These are phyloP conservation scores for Digitaria exilis DNA, from an alignment of 202 grass and related monocot species.

Conservation along the genomic window DNA sequence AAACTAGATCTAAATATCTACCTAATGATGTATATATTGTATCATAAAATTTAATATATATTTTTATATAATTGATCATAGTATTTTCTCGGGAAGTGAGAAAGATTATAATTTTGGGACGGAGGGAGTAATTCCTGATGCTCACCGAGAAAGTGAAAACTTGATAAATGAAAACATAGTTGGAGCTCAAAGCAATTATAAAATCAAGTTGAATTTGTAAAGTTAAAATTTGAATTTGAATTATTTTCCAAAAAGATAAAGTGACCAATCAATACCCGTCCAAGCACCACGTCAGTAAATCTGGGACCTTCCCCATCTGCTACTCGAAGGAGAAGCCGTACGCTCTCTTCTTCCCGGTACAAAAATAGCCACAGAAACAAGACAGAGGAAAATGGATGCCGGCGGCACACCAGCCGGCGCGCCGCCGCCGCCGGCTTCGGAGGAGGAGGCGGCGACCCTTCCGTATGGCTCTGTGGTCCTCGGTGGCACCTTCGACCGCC, in stretches of 20 bases:
- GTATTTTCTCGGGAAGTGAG: no score
- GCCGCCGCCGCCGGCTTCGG: not conserved
- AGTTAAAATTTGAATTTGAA: not conserved
- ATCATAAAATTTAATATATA: no score
- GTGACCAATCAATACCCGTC: not conserved
- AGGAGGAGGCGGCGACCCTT: not conserved
- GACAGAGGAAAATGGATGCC: not conserved
- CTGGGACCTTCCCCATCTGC: not conserved
- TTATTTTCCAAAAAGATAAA: not conserved
- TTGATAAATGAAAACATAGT: not conserved
- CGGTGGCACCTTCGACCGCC: constrained; percentile 96
- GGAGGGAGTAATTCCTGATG: not conserved
- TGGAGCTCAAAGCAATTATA: not conserved
- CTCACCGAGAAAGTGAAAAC: not conserved
- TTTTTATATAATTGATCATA: no score
- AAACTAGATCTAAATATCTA: no score
- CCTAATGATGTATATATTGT: no score
- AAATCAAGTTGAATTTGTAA: not conserved
- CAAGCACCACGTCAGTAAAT: not conserved
- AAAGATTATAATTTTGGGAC: no score
- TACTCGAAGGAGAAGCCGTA: not conserved
- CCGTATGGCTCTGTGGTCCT: constrained; percentile 67
- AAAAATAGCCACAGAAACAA: not conserved
- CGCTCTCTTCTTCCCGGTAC: not conserved
- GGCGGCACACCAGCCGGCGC: constrained; percentile 12